Evolutionary conservation across 176 grass and related monocot species (phyloP).

Genomic region (Juncus inflexus): DNA sequence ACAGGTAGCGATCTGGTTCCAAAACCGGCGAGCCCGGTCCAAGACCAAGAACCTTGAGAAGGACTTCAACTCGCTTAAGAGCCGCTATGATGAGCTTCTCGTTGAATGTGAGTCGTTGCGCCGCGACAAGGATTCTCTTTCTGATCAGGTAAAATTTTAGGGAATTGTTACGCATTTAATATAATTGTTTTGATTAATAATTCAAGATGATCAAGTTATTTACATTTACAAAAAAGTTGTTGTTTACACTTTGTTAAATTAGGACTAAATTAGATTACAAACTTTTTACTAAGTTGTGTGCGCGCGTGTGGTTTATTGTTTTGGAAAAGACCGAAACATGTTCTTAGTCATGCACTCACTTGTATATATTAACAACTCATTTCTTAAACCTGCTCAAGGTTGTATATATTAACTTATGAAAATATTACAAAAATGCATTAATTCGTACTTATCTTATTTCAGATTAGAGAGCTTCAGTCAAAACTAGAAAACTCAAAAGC

Average conservation of each 20-base stretch:
- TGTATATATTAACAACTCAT: no score
- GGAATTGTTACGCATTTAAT: no score
- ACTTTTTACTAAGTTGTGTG: no score
- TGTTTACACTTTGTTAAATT: no score
- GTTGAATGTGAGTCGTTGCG: conserved; percentile 50
- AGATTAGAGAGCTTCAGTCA: conserved; percentile 23
- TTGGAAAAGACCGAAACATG: no score
- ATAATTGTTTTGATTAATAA: conserved; percentile 1
- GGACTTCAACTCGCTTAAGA: conserved; percentile 48
- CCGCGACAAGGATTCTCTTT: conserved; percentile 50
- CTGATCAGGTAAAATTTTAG: conserved; percentile 34
- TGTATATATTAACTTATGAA: no score
- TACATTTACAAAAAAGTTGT: background rate
- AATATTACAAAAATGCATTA: no score
- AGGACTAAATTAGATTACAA: no score
- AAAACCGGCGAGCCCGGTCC: conserved; percentile 71
- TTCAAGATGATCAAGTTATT: background rate
- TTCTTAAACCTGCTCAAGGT: no score
- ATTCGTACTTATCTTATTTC: conserved; percentile 6
- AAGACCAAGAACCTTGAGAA: conserved; percentile 71
- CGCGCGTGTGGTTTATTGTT: no score
- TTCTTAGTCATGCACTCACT: no score
- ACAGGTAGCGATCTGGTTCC: conserved; percentile 79
- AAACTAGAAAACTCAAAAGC: conserved; percentile 19
- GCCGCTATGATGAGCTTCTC: conserved; percentile 40